Evolutionary conservation across 2,329 filamentous ascomycete genomes (phyloP).

Genomic region (Fonsecaea monophora): DNA sequence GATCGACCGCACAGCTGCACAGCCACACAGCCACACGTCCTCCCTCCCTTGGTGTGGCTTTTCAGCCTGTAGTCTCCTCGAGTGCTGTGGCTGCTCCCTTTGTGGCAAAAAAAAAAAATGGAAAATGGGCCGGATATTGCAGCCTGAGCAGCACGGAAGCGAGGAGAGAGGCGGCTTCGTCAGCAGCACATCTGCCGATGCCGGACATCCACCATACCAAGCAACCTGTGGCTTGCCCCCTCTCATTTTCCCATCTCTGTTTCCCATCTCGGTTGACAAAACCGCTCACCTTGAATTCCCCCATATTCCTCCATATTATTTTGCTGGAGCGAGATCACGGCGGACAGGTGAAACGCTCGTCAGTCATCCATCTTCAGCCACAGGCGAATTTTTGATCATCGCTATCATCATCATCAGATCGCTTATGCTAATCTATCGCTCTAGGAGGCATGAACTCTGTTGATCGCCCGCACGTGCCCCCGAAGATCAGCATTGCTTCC

Average conservation of each 20-base stretch:
- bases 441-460: slow-evolving; percentile 4
- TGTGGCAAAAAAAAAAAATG: slow-evolving; percentile 6
- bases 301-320: slow-evolving; percentile 10
- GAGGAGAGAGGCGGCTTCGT: neutral
- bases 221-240: slow-evolving; percentile 15
- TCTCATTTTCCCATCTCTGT: slow-evolving; percentile 6
- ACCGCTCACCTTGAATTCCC: slow-evolving; percentile 2
- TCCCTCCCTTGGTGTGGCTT: neutral
- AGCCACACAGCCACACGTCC: slow-evolving; percentile 10
- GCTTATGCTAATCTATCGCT: slow-evolving; percentile 3
- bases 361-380: slow-evolving; percentile 10
- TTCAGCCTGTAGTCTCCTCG: neutral
- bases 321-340: slow-evolving; percentile 12
- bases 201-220: neutral
- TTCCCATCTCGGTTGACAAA: slow-evolving; percentile 17
- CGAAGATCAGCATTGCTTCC: slow-evolving; percentile 7
- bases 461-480: slow-evolving; percentile 29
- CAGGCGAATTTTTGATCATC: slow-evolving; percentile 3
- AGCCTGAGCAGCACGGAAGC: slow-evolving; percentile 1
- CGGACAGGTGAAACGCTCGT: slow-evolving; percentile 13
- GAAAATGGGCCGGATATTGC: neutral
- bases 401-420: slow-evolving; percentile 5
- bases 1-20: slow-evolving; percentile 21
- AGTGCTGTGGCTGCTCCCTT: slow-evolving; percentile 15
- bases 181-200: neutral